These are phyloP conservation scores for Glarea lozoyensis DNA, from an alignment of 495 filamentous ascomycete species.

Conservation along the genomic window DNA sequence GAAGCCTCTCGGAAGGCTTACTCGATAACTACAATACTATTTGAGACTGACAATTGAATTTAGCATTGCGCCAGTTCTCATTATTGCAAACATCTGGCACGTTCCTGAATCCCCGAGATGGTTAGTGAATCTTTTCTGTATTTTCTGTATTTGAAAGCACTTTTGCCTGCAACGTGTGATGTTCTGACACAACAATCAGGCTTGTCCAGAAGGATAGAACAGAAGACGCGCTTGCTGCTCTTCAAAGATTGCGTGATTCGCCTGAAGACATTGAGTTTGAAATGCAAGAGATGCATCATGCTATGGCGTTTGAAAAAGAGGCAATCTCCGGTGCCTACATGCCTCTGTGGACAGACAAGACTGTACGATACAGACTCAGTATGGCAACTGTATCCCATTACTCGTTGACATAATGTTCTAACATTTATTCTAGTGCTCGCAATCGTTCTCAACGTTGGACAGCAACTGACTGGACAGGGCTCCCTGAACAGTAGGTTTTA, in stretches of 20 bases:
- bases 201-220: not conserved
- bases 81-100: not conserved
- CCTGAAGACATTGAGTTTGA: constrained; percentile 60
- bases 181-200: too few relatives aligned
- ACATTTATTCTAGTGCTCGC: constrained; percentile 44
- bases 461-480: constrained; percentile 53
- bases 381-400: not conserved
- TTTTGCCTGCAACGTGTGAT: too few relatives aligned
- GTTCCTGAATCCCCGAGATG: not conserved
- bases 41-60: too few relatives aligned
- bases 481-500: constrained; percentile 45
- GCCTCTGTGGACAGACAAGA: constrained; percentile 57
- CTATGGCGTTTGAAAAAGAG: constrained; percentile 58
- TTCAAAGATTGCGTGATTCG: constrained; percentile 48
- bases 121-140: not conserved
- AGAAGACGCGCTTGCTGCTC: constrained; percentile 38
- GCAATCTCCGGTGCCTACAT: constrained; percentile 56
- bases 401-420: not conserved
- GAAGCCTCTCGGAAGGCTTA: too few relatives aligned
- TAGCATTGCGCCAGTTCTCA: not conserved
- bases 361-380: constrained; percentile 54
- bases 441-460: constrained; percentile 55
- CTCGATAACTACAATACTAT: too few relatives aligned
- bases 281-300: constrained; percentile 69
- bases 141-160: too few relatives aligned